These are phyloP conservation scores for Colletotrichum phormii DNA, from an alignment of 2,329 filamentous ascomycete genomes.

Conservation along the genomic window DNA sequence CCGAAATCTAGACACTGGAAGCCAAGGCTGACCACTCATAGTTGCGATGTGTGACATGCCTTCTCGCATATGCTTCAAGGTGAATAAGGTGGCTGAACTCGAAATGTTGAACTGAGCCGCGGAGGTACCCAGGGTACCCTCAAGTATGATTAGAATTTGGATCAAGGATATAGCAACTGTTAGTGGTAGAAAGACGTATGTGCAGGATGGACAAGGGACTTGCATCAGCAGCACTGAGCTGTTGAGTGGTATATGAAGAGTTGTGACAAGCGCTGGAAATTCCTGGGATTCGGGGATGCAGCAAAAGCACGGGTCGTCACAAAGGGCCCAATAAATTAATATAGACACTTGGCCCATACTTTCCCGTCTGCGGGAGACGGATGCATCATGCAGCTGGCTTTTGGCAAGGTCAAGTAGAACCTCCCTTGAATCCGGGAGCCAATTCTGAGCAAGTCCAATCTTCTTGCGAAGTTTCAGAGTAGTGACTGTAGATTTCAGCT, in stretches of 20 bases:
- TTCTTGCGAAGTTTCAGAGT: no score
- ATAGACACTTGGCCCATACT: no score
- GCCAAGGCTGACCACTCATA: background rate
- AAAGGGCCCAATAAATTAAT: background rate
- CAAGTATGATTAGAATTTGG: background rate
- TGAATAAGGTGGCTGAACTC: background rate
- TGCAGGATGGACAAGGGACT: background rate
- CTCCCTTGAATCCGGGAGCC: no score
- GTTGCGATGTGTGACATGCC: background rate
- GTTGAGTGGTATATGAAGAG: background rate
- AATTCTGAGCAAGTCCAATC: background rate
- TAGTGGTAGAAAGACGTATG: background rate
- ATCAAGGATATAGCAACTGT: background rate
- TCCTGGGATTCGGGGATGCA: background rate
- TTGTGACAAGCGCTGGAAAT: background rate
- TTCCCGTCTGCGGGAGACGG: background rate
- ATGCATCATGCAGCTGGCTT: background rate
- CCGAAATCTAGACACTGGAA: background rate
- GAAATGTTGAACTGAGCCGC: background rate
- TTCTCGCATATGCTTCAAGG: background rate
- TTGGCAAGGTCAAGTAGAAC: background rate
- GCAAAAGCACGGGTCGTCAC: background rate
- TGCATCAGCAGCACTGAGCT: background rate
- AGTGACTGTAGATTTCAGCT: no score
- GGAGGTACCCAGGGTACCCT: background rate